A percentile compares a stretch with the other conserved stretches of the same genome.
These are phyloP conservation scores for Ascochyta clinopodiicola DNA, from an alignment of 2,329 filamentous ascomycete species.

Conservation along the genomic window DNA sequence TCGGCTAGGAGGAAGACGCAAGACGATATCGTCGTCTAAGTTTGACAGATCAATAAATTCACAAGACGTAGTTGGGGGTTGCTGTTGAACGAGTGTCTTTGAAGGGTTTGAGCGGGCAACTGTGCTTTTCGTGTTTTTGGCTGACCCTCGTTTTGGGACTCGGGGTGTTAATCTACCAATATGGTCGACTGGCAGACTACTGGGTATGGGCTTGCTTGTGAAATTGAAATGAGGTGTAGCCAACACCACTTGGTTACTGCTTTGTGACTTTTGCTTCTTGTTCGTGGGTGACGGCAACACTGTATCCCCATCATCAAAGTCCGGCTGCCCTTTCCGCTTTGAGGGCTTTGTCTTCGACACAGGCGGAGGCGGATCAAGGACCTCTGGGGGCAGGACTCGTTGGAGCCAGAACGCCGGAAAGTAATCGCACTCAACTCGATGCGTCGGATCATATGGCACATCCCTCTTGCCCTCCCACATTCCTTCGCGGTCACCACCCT, in stretches of 20 bases:
- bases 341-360: constrained; percentile 13
- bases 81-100: background rate
- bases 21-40: background rate
- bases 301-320: background rate
- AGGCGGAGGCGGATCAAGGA: constrained; percentile 26
- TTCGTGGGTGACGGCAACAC: background rate
- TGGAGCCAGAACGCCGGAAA: constrained; percentile 44
- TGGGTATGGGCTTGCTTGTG: background rate
- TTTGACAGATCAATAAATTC: constrained; percentile 2
- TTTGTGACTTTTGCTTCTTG: constrained; percentile 1
- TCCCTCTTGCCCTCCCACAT: constrained; percentile 26
- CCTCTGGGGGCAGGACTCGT: constrained; percentile 35
- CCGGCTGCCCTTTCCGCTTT: constrained; percentile 22
- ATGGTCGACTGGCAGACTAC: background rate
- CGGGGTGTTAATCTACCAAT: background rate
- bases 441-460: constrained; percentile 39
- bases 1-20: constrained; percentile 1
- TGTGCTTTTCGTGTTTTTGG: background rate
- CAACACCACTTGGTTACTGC: background rate
- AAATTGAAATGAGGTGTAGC: background rate
- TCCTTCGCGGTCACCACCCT: constrained; percentile 33
- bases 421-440: constrained; percentile 44
- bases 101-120: background rate
- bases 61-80: background rate
- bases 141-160: background rate